Evolutionary conservation across 345 rosid species (phyloP).

Genomic region (Citrus maxima): DNA sequence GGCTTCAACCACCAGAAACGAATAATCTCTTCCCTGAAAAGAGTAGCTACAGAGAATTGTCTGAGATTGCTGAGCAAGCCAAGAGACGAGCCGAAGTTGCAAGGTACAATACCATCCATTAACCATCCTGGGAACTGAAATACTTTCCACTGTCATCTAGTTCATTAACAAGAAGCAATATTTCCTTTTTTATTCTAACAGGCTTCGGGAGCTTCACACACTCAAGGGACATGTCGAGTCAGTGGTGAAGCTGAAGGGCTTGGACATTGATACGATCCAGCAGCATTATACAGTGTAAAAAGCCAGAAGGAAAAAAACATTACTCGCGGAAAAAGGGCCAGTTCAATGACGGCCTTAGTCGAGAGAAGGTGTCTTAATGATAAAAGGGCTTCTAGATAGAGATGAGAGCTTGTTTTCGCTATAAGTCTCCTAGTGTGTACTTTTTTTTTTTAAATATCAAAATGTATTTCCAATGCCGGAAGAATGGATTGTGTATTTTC

Average conservation of each 20-base stretch:
- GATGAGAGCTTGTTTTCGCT: conserved; percentile 12
- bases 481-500: conserved; percentile 18
- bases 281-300: conserved; percentile 74
- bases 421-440: conserved; percentile 15
- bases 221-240: conserved; percentile 91
- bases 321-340: conserved; percentile 3
- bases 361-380: conserved; percentile 10
- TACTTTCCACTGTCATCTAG: neutral
- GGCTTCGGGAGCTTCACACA: conserved; percentile 81
- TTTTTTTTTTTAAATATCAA: neutral
- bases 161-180: neutral
- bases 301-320: neutral
- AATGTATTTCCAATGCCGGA: conserved; percentile 7
- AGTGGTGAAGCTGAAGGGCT: conserved; percentile 80
- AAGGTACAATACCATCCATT: conserved; percentile 37
- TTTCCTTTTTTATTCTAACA: neutral
- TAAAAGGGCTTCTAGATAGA: conserved; percentile 5
- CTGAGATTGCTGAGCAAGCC: conserved; percentile 89
- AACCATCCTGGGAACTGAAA: neutral
- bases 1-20: conserved; percentile 66
- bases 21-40: conserved; percentile 42
- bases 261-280: conserved; percentile 74
- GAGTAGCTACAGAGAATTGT: conserved; percentile 63
- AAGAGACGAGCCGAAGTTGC: conserved; percentile 87
- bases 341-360: conserved; percentile 4